A percentile compares a stretch with the other conserved stretches of the same genome.
Conservation (phyloP, 2,329 filamentous ascomycete genomes). For the Arthrobotrys pseudoclavata region DNA sequence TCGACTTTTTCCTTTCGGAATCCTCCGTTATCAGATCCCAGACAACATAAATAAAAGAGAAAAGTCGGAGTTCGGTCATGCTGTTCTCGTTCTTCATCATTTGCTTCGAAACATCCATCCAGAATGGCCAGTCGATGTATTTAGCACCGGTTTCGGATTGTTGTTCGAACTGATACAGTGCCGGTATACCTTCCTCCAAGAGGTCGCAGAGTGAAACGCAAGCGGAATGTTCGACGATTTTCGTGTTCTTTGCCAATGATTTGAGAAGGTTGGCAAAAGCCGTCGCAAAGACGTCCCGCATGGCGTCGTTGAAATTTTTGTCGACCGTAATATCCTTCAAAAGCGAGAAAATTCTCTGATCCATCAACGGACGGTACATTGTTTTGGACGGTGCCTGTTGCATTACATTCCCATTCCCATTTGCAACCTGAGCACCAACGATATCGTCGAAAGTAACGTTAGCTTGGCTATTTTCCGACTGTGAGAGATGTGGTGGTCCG, state of each 20-base stretch:
- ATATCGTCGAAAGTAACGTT: constrained; percentile 77
- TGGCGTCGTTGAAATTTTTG: constrained; percentile 65
- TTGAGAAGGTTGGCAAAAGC: constrained; percentile 81
- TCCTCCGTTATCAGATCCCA: constrained; percentile 81
- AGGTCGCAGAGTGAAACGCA: constrained; percentile 94
- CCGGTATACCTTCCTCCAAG: constrained; percentile 81
- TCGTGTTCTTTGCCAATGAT: constrained; percentile 80
- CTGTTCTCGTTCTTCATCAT: constrained; percentile 88
- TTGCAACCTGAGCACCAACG: constrained; percentile 63
- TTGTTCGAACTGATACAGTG: constrained; percentile 70
- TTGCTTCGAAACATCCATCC: constrained; percentile 82
- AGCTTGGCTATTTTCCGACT: constrained; percentile 67
- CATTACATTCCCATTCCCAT: constrained; percentile 69
- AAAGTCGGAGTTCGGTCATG: constrained; percentile 87
- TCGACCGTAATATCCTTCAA: constrained; percentile 80
- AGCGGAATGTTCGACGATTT: constrained; percentile 83
- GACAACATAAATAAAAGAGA: constrained; percentile 82
- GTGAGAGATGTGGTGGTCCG: constrained; percentile 70
- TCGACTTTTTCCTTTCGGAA: constrained; percentile 75
- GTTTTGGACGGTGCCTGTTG: constrained; percentile 65
- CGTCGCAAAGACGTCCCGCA: constrained; percentile 78
- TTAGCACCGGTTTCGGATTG: constrained; percentile 63
- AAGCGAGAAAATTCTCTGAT: constrained; percentile 89
- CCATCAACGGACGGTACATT: constrained; percentile 85
- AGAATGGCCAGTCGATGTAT: constrained; percentile 84